A percentile compares a stretch with the other conserved stretches of the same genome.
phyloP scores from a whole-genome alignment of 345 rosid genomes.

The Gynandropsis gynandra region DNA sequence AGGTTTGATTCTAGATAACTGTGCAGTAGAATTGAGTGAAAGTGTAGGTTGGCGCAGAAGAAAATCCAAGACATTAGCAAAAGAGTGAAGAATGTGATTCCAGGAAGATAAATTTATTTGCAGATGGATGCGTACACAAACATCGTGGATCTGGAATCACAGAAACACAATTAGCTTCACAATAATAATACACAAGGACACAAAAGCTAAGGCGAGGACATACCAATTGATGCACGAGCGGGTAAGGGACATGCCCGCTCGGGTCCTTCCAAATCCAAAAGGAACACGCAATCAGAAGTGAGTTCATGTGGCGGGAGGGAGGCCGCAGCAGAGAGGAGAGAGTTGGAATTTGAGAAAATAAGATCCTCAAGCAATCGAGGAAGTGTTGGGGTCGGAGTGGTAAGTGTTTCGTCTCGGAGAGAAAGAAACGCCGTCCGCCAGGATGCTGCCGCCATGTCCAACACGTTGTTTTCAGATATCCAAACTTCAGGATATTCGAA shows the following conservation, averaged over 20 bases:
- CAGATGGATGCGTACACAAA: constrained; percentile 45
- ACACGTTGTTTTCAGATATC: too few relatives aligned
- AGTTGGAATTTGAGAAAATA: constrained; percentile 53
- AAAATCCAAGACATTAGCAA: constrained; percentile 39
- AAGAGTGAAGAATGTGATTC: constrained; percentile 46
- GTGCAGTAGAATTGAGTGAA: constrained; percentile 27
- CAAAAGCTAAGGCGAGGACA: constrained; percentile 13
- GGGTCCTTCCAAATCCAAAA: constrained; percentile 51
- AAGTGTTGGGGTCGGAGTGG: constrained; percentile 41
- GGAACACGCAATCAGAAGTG: constrained; percentile 57
- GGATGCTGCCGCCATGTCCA: constrained; percentile 30
- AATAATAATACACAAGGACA: background rate
- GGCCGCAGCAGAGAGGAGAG: constrained; percentile 52
- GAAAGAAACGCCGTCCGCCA: constrained; percentile 90
- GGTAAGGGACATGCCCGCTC: constrained; percentile 31
- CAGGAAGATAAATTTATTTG: constrained; percentile 49
- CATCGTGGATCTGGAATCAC: constrained; percentile 45
- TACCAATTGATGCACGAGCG: constrained; percentile 49
- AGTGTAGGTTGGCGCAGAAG: constrained; percentile 37
- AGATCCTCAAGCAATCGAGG: constrained; percentile 49
- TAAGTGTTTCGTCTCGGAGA: constrained; percentile 64
- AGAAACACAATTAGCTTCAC: constrained; percentile 4
- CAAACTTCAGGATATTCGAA: too few relatives aligned
- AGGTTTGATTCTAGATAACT: constrained; percentile 29
- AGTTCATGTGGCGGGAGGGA: constrained; percentile 77